These are phyloP conservation scores for Fusarium annulatum DNA, from an alignment of 2,329 filamentous ascomycete species.

Conservation along the genomic window DNA sequence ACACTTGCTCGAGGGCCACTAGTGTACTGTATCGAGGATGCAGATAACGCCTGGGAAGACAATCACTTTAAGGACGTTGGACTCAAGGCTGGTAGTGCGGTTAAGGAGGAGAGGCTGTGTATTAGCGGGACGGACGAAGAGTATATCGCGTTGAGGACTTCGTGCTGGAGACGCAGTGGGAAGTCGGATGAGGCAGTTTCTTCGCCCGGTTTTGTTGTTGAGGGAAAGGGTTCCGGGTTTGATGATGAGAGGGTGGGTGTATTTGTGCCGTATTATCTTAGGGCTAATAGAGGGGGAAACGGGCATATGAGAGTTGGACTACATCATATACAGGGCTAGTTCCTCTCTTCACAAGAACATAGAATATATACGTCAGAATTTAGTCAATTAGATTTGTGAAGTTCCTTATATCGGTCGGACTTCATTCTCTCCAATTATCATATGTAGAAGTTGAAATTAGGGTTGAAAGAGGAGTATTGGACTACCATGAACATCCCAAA, in stretches of 20 bases:
- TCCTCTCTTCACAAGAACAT: fast-evolving
- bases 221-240: fast-evolving
- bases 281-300: conserved; percentile 19
- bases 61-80: conserved; percentile 32
- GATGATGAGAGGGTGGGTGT: background rate
- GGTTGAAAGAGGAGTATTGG: fast-evolving
- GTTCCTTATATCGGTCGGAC: fast-evolving
- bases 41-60: conserved; percentile 20
- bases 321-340: background rate
- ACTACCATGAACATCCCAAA: fast-evolving
- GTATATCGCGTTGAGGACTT: conserved; percentile 17
- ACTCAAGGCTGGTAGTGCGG: background rate
- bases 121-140: conserved; percentile 12
- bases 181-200: fast-evolving
- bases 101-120: conserved; percentile 2
- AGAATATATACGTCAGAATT: fast-evolving
- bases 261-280: conserved; percentile 23
- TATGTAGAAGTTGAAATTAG: fast-evolving
- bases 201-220: background rate
- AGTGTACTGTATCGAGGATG: conserved; percentile 70
- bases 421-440: fast-evolving
- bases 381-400: fast-evolving
- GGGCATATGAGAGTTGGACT: conserved; percentile 35
- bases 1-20: conserved; percentile 67
- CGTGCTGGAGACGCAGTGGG: conserved; percentile 6